phyloP scores from a whole-genome alignment of 768 basidiomycete genomes.

The Podaxis mareebaensis region DNA sequence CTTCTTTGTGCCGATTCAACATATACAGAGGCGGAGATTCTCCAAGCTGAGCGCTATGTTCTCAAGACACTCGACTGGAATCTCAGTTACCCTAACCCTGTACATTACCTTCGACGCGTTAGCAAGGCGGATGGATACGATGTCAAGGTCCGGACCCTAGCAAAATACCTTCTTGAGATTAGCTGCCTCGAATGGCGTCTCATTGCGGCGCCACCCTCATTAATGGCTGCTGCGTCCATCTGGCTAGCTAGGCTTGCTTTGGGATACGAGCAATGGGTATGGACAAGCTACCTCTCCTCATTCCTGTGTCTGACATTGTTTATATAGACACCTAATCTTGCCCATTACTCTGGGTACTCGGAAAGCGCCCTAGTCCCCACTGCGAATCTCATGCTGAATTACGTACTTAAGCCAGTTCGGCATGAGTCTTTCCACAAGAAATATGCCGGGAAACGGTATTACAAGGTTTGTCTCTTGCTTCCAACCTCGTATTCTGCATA shows the following conservation, averaged over 20 bases:
- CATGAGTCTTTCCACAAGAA: constrained; percentile 93
- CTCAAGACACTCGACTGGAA: constrained; percentile 94
- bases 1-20: constrained; percentile 81
- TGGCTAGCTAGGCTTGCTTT: constrained; percentile 89
- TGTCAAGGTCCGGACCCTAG: constrained; percentile 86
- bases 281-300: constrained; percentile 28
- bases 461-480: constrained; percentile 58
- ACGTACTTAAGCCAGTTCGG: constrained; percentile 75
- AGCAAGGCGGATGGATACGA: constrained; percentile 98
- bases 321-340: constrained; percentile 73
- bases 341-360: constrained; percentile 92
- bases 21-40: constrained; percentile 79
- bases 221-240: constrained; percentile 86
- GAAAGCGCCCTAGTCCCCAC: constrained; percentile 84
- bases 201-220: constrained; percentile 77
- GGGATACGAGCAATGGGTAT: constrained; percentile 85
- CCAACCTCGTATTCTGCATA: neutral
- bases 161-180: constrained; percentile 94
- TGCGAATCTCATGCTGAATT: constrained; percentile 92
- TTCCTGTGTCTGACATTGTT: constrained; percentile 10
- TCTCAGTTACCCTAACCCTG: constrained; percentile 89
- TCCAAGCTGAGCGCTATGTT: constrained; percentile 82
- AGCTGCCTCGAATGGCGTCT: constrained; percentile 85
- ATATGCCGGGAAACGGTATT: constrained; percentile 86
- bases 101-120: constrained; percentile 87